Base-by-base conservation (phyloP, 2,329 filamentous ascomycete species). In the Cryphonectria naterciae region DNA sequence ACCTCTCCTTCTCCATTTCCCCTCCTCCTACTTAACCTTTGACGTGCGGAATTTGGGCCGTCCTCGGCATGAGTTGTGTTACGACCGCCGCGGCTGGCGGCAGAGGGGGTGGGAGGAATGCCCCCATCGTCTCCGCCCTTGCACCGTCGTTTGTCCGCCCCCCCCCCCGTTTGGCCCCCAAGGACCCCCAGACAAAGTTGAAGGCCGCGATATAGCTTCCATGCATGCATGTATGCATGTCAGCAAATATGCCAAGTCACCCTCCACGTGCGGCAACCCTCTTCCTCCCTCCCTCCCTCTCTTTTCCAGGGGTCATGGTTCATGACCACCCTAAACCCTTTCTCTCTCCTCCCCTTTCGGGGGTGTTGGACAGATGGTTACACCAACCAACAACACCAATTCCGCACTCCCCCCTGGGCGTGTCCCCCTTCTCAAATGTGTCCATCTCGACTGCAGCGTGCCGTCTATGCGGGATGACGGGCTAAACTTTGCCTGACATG, bases 141-240 rank as follows among this genome's bases (percentile, higher is more conserved):
- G 25, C n/a, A 10, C 52, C 52, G 52, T n/a, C 25, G 32, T 49
- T n/a, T n/a, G 46, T 1, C 46, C 46, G 10, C 37, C 46, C 46
- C 22, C 6, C 35, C 19, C 32, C 19, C 28, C 28, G 25, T 32
- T 37, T 39, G 35, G 58, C 58, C 58, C 58, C 58, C 58, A 61
- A 61, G 10, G 7, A 15, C 58, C 17, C 58, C 25, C 2, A n/a
- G 32, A 58, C 28, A 35, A 19, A 17, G 54, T 58, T 49, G 46
- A n/a, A n/a, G 15, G 28, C 5, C 25, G 25, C 54, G 25, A 19
- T 32, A 32, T 7, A 22, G 32, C 58, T 61, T 61, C 58, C 35
- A 37, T 61, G 58, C 58, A 61, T 61, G 35, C 19, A 61, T 46
- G 17, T 43, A 43, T 43, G 41, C 41, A 49, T 49, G 58, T 61